Evolutionary conservation across 805 yeast species (phyloP).

Genomic region (Metschnikowia picachoensis): DNA sequence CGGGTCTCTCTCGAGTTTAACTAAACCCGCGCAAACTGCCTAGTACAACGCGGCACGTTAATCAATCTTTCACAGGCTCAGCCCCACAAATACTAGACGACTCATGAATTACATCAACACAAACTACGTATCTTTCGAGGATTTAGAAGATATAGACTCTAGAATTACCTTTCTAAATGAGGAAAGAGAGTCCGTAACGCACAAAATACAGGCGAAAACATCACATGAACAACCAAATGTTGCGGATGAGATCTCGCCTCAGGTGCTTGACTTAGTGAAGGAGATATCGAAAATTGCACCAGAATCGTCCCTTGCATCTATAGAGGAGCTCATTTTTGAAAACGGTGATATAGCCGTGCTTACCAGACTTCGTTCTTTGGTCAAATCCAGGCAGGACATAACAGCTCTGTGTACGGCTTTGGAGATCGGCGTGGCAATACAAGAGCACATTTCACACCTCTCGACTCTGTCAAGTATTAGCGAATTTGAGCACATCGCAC

Average conservation of each 20-base stretch:
- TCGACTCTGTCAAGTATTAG: neutral
- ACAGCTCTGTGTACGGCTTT: neutral
- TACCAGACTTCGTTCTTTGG: conserved; percentile 1
- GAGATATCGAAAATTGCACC: neutral
- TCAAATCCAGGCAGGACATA: neutral
- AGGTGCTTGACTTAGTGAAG: neutral
- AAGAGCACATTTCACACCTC: conserved; percentile 4
- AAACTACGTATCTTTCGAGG: conserved; percentile 31
- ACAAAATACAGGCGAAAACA: conserved; percentile 4
- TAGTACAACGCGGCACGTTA: too few species aligned
- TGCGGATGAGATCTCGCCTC: neutral
- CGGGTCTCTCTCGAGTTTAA: too few species aligned
- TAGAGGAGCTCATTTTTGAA: conserved; percentile 1
- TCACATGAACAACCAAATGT: neutral
- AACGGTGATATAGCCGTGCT: conserved; percentile 7
- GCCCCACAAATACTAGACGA: neutral
- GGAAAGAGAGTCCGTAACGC: neutral
- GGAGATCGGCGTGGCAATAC: conserved; percentile 3
- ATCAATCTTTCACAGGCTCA: neutral
- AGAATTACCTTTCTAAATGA: neutral
- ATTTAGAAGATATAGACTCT: conserved; percentile 22
- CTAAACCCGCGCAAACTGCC: too few species aligned
- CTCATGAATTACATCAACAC: conserved; percentile 31
- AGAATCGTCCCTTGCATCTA: neutral
- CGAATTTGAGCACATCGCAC: conserved; percentile 13